Evolutionary conservation across 2,329 filamentous ascomycete genomes (phyloP).

Genomic region (Colletotrichum karsti): DNA sequence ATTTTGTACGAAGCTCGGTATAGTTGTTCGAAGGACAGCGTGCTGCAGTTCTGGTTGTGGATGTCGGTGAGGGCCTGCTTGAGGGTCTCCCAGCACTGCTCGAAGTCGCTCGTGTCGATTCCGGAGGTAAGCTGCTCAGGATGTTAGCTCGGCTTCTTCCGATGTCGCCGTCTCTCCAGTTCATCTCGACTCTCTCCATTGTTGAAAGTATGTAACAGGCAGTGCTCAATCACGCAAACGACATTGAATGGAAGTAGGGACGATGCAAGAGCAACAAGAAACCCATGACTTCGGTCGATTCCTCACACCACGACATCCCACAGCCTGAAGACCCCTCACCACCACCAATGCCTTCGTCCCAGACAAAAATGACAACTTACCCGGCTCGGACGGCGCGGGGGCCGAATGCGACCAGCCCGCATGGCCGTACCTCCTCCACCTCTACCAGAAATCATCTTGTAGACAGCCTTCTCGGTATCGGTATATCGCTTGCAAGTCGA

Average conservation of each 20-base stretch:
- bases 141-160: background rate
- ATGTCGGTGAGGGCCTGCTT: conserved; percentile 84
- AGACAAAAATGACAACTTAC: conserved; percentile 39
- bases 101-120: conserved; percentile 76
- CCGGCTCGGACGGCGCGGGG: conserved; percentile 51
- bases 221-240: background rate
- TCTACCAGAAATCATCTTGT: conserved; percentile 57
- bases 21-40: conserved; percentile 92
- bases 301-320: too few species aligned
- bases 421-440: conserved; percentile 47
- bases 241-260: too few species aligned
- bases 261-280: too few species aligned
- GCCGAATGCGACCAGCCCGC: conserved; percentile 49
- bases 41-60: conserved; percentile 89
- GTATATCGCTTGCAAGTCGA: background rate
- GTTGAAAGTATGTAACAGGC: background rate
- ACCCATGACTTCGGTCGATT: too few species aligned
- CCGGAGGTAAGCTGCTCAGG: background rate
- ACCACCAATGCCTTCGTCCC: background rate
- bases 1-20: conserved; percentile 96
- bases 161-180: background rate
- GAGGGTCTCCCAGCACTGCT: conserved; percentile 83
- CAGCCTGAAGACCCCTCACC: too few species aligned
- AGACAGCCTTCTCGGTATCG: background rate
- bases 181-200: background rate